Base-by-base conservation (phyloP, 768 basidiomycete species). In the Russula ochroleuca region DNA sequence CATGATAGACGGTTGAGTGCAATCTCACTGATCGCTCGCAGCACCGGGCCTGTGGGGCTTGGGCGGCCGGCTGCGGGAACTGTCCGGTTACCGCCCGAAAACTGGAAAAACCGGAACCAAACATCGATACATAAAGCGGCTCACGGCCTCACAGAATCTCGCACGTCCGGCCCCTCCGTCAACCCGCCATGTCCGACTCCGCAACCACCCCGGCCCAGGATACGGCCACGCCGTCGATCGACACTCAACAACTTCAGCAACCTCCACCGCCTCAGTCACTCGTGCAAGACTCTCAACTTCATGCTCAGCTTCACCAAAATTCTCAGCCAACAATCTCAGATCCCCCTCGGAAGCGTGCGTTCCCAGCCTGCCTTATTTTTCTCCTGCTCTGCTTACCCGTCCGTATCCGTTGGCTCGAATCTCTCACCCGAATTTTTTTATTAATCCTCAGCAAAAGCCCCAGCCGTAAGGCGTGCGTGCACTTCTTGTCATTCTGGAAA, bases 401-500 rank as follows among this genome's bases (percentile, higher is more conserved):
- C 31, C 21, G 45, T 31, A 19, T 33, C 55, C 3, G 40, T 43
- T 56, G 23, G 38, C 49, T 25, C 54, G 59, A 31, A 63, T 61
- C 35, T 64, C 50, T 65, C 59, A 35, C 41, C n/a, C 38, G n/a
- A n/a, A n/a, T n/a, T 43, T 67, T 72, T 63, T 68, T 66, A 55
- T 59, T 66, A 54, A 28, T 67, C 53, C 61, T 55, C 72, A 90
- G 88, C 88, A 64, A 90, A 92, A 75, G 87, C 86, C 49, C 88
- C 89, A 37, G 90, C 88, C 49, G 90, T 90, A 59, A 83, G 90
- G 67, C 80, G 90, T 66, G 90, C 90, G 1, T 92, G 90, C 67
- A 81, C 85, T 43, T 86, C 90, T 15, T 92, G 90, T 75, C 90
- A 92, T 74, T 78, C 87, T 56, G 90, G 90, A 57, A 92, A 92